Evolutionary conservation across 2,329 filamentous ascomycete genomes (phyloP), one percentile per base, ranked within the genome.

Genomic region (Dothistroma pini): DNA sequence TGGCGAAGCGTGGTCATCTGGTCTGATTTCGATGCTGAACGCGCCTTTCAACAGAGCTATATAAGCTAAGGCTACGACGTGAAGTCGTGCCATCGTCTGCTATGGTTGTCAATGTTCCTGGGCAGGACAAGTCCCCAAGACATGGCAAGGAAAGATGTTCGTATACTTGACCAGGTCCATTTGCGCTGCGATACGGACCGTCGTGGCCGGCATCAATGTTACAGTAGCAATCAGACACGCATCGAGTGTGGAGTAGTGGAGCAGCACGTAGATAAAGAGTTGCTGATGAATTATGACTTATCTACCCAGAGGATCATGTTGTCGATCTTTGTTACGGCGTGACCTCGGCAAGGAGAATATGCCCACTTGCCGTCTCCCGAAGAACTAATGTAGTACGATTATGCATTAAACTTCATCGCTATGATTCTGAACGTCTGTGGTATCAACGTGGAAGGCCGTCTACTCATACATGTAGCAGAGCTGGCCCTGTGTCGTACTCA

Each of bases 391-490:
- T 35, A 12, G 32, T 12, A 12, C 6, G 32, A 41, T 41, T 44
- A 44, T 44, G 41, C 41, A 44, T 44, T 44, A 44, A 44, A 44
- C n/a, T 9, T 9, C 41, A 19, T 44, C 41, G 41, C 41, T 44
- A 44, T 19, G 41, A 19, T 16, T 29, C 16, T 19, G 41, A 44
- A 19, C n/a, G 16, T 44, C 41, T 44, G 41, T 19, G 21, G 4
- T n/a, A n/a, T 16, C 16, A 7, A 44, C 41, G 41, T n/a, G 3
- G 1, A 2, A 7, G 12, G 41, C 41, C 41, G 14, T 14, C 51
- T 57, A 66, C 9, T 62, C 64, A 38, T 66, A 66, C 19, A 54
- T 57, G 54, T 66, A 66, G 53, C 64, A 66, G 44, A 58, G 57
- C 16, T 41, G 4, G 11, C 62, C 62, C 12, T 32, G 21, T 25